Percentiles rank a stretch among this genome's conserved stretches.
Evolutionary conservation across 495 filamentous ascomycete species (phyloP).

Genomic region (Amorphotheca resinae): DNA sequence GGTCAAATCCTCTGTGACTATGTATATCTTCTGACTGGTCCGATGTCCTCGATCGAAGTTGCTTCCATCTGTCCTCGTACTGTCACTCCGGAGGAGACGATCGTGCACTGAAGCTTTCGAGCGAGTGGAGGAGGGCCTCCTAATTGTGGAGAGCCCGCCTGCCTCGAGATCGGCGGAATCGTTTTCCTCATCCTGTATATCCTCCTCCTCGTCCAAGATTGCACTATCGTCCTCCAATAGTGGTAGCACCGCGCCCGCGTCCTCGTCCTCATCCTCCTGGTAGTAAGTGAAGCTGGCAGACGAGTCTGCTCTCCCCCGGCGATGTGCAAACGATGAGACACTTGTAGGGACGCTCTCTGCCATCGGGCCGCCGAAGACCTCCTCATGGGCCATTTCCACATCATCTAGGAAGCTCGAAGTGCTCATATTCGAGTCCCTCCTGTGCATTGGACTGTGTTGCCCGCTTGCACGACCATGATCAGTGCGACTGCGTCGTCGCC

Average conservation of each 20-base stretch:
- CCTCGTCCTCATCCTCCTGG: slow-evolving; percentile 46
- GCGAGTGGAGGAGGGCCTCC: slow-evolving; percentile 40
- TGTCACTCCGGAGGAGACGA: slow-evolving; percentile 55
- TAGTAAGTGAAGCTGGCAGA: slow-evolving; percentile 86
- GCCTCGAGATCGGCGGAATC: slow-evolving; percentile 28
- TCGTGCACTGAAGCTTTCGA: slow-evolving; percentile 50
- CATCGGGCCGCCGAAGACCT: slow-evolving; percentile 89
- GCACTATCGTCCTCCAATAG: slow-evolving; percentile 19
- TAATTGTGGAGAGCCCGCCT: slow-evolving; percentile 27
- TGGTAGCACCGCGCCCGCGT: slow-evolving; percentile 18
- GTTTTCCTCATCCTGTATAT: slow-evolving; percentile 14
- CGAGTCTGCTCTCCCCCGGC: slow-evolving; percentile 65
- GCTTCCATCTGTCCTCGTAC: slow-evolving; percentile 46
- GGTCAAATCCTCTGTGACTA: slow-evolving; percentile 84
- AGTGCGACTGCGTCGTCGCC: slow-evolving; percentile 18
- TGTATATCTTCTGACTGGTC: slow-evolving; percentile 78
- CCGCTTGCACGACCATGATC: slow-evolving; percentile 10
- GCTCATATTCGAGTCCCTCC: slow-evolving; percentile 66
- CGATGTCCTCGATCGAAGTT: slow-evolving; percentile 43
- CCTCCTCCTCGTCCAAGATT: slow-evolving; percentile 18
- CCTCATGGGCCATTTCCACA: slow-evolving; percentile 98
- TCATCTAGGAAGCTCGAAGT: slow-evolving; percentile 77
- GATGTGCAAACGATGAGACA: slow-evolving; percentile 74
- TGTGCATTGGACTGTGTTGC: slow-evolving; percentile 17
- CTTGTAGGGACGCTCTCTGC: slow-evolving; percentile 92